phyloP scores from a whole-genome alignment of 2,329 filamentous ascomycete genomes.

The Epicoccum nigrum region DNA sequence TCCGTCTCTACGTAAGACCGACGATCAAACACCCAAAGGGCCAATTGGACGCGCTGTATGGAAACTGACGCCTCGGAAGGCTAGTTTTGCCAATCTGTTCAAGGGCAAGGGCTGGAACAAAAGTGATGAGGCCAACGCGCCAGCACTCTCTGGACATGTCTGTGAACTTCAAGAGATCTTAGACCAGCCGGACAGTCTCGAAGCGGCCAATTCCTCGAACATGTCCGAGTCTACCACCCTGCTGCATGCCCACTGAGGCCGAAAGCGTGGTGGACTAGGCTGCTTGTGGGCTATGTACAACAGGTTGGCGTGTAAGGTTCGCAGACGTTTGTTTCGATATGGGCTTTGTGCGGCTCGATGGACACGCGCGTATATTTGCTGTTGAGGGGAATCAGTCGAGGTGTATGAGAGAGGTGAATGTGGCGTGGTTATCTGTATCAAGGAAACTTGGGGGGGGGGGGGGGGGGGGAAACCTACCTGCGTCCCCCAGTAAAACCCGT shows the following conservation, averaged over 20 bases:
- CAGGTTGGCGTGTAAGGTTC: too few relatives aligned
- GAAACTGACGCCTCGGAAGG: constrained; percentile 44
- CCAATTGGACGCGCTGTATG: constrained; percentile 40
- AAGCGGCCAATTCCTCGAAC: background rate
- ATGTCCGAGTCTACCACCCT: background rate
- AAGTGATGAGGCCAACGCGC: constrained; percentile 20
- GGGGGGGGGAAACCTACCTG: too few relatives aligned
- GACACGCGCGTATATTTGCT: too few relatives aligned
- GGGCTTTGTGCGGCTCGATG: too few relatives aligned
- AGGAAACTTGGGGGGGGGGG: too few relatives aligned
- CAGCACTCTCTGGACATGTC: background rate
- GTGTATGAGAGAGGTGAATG: too few relatives aligned
- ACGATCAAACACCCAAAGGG: constrained; percentile 29
- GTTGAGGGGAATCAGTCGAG: too few relatives aligned
- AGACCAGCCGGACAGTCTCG: background rate
- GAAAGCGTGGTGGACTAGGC: too few relatives aligned
- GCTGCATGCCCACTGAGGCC: background rate
- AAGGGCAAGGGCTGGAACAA: constrained; percentile 43
- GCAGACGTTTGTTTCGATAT: too few relatives aligned
- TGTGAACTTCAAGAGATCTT: constrained; percentile 5
- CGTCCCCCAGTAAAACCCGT: too few relatives aligned
- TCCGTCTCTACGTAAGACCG: constrained; percentile 28
- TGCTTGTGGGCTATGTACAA: too few relatives aligned
- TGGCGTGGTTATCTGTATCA: too few relatives aligned
- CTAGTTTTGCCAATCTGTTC: constrained; percentile 42